Evolutionary conservation across 2,329 filamentous ascomycete species (phyloP), one percentile per base, ranked within the genome.

Genomic region (Colletotrichum sp.): DNA sequence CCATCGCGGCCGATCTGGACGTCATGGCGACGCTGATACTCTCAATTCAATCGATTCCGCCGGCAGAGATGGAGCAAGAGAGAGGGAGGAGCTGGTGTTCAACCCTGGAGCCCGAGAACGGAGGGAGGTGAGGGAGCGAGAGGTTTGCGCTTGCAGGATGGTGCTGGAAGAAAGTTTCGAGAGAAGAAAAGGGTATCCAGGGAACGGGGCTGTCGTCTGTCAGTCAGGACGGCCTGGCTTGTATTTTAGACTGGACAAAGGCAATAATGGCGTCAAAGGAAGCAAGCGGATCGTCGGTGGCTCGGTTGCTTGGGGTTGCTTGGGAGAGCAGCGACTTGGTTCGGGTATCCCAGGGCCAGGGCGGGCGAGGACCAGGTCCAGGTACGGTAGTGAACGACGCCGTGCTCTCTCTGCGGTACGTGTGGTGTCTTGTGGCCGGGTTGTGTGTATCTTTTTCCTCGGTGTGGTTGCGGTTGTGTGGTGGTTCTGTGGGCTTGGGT

Each of bases 1-100:
- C 88, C 91, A 92, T 92, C 75, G 74, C 76, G 76, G 75, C 77
- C 39, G 65, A 74, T 39, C 59, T 76, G 66, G 70, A 76, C 65
- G 74, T 77, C 73, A 77, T 77, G 62, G 32, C 67, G 65, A 49
- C 57, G 57, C 26, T 62, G 34, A 44, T 16, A 49, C 28, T 70
- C 62, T 75, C 52, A 68, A 68, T 71, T 28, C 65, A 57, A 28
- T 69, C 57, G 66, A 71, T 44, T 63, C 34, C 24, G 49, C 36
- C 74, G 24, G 60, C 66, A 64, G 36, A 76, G 66, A 68, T 71
- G 69, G 63, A 72, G 75, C 57, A 18, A 62, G 62, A 78, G 65
- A 74, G 55, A 72, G 62, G 44, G 76, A 74, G 65, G 70, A 77
- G 60, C 68, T 74, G 70, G 74, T 55, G 44, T 55, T 75, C 66